phyloP scores from a whole-genome alignment of 257 asterid species.

The Anisodus tanguticus region DNA sequence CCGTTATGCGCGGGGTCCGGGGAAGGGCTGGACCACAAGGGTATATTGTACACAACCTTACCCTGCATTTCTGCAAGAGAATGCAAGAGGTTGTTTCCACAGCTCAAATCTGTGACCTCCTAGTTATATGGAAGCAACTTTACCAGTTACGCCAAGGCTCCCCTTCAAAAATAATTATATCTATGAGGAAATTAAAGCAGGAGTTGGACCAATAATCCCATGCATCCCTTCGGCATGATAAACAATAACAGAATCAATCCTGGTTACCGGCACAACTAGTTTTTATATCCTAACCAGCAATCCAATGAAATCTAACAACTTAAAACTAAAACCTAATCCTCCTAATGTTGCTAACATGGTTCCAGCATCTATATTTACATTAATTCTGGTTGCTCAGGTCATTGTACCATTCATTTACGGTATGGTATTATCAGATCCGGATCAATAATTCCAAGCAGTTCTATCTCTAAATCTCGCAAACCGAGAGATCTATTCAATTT shows the following conservation, averaged over 20 bases:
- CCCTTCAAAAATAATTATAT: neutral
- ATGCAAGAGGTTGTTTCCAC: no score
- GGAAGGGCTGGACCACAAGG: no score
- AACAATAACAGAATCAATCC: neutral
- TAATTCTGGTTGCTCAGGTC: neutral
- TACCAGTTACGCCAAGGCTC: no score
- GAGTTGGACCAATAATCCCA: neutral
- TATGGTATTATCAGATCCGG: neutral
- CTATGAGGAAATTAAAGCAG: neutral
- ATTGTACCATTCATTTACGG: neutral
- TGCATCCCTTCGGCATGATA: neutral
- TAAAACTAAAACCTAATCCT: neutral
- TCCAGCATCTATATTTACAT: neutral
- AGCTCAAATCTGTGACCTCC: no score
- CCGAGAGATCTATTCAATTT: constrained; percentile 21
- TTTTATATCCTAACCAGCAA: constrained; percentile 13
- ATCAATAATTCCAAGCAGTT: neutral
- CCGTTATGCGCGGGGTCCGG: no score
- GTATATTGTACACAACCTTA: no score
- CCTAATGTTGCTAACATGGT: neutral
- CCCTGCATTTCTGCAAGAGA: no score
- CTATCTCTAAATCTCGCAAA: neutral
- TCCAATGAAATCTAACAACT: constrained; percentile 18
- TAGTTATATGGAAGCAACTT: no score
- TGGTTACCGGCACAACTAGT: neutral